phyloP scores from a whole-genome alignment of 179 eudicot species.

The Amaranthus tricolor region DNA sequence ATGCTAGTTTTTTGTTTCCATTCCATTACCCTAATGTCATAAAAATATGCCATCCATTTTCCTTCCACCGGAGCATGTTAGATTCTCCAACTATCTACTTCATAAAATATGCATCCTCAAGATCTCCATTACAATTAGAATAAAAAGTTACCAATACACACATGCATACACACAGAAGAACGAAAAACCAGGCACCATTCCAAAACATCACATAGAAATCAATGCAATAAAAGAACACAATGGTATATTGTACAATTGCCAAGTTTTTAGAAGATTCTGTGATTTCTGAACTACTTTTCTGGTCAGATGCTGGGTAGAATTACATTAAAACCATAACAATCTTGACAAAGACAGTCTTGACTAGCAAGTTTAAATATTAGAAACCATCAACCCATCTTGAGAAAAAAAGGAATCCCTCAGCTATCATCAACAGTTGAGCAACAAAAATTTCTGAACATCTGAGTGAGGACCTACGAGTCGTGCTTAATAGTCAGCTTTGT shows the following conservation, averaged over 20 bases:
- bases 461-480: too few species aligned
- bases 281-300: neutral
- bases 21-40: too few species aligned
- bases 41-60: neutral
- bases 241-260: neutral
- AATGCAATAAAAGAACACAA: neutral
- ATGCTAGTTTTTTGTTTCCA: too few species aligned
- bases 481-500: too few species aligned
- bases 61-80: neutral
- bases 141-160: neutral
- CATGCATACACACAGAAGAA: neutral
- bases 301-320: neutral
- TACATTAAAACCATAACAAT: neutral
- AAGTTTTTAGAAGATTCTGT: neutral
- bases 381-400: neutral
- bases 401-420: neutral
- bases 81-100: neutral
- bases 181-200: neutral
- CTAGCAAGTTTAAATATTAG: too few species aligned
- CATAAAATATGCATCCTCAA: neutral
- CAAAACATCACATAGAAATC: neutral
- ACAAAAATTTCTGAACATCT: neutral
- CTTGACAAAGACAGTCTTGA: neutral
- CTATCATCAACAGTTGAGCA: neutral
- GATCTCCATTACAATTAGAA: neutral